Percentiles rank a stretch among this genome's conserved stretches.
Conservation (phyloP, 495 filamentous ascomycete genomes). For the Bacidia gigantensis region DNA sequence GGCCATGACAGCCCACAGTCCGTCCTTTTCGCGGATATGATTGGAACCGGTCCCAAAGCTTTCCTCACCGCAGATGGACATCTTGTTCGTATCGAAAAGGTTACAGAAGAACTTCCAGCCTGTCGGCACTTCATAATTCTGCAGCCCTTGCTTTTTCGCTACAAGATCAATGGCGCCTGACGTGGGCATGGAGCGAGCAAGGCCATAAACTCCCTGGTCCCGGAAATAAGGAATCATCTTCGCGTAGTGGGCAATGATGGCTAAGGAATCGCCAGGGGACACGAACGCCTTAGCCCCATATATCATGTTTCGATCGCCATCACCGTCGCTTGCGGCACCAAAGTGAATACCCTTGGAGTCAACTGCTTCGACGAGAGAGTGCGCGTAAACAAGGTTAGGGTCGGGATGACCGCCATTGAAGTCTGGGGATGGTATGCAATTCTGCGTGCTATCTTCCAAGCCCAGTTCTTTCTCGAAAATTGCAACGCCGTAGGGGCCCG, state of each 20-base stretch:
- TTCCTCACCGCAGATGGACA: slow-evolving; percentile 98
- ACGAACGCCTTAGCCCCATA: slow-evolving; percentile 95
- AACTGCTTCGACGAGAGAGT: slow-evolving; percentile 85
- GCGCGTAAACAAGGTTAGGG: slow-evolving; percentile 95
- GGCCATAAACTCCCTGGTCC: slow-evolving; percentile 87
- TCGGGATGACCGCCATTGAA: slow-evolving; percentile 96
- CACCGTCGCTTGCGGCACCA: slow-evolving; percentile 89
- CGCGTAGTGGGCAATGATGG: slow-evolving; percentile 95
- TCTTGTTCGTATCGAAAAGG: slow-evolving; percentile 90
- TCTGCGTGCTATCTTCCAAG: slow-evolving; percentile 69
- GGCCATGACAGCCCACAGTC: slow-evolving; percentile 89
- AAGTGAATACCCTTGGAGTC: slow-evolving; percentile 88
- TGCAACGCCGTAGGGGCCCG: slow-evolving; percentile 82
- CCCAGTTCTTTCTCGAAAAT: slow-evolving; percentile 93
- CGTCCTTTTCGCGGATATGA: slow-evolving; percentile 98
- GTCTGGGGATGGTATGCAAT: slow-evolving; percentile 83
- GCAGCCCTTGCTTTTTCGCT: slow-evolving; percentile 79
- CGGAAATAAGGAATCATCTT: slow-evolving; percentile 93
- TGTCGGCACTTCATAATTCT: slow-evolving; percentile 93
- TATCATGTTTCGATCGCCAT: slow-evolving; percentile 99
- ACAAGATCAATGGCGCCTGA: slow-evolving; percentile 90
- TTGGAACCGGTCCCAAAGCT: slow-evolving; percentile 98
- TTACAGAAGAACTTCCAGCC: slow-evolving; percentile 99
- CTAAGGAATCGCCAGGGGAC: slow-evolving; percentile 89
- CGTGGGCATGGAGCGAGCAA: slow-evolving; percentile 95